These are phyloP conservation scores for Fusarium sp. DNA, from an alignment of 2,329 filamentous ascomycete species.

Conservation along the genomic window DNA sequence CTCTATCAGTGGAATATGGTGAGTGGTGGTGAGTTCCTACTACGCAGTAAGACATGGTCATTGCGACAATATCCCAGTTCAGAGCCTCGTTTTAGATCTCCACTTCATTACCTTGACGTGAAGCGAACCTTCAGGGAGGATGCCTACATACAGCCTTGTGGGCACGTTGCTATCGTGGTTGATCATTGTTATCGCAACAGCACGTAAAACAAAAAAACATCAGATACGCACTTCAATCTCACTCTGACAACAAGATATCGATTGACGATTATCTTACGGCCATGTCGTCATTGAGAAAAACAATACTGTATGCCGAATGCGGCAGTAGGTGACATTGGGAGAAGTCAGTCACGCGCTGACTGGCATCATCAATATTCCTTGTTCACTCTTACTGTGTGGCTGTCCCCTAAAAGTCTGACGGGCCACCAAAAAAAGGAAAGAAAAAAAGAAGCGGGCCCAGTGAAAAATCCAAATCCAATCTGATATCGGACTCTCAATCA, in stretches of 20 bases:
- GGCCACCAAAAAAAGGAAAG: conserved; percentile 10
- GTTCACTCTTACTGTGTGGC: conserved; percentile 34
- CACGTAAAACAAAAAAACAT: not conserved
- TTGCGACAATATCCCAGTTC: not conserved
- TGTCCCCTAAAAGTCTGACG: conserved; percentile 40
- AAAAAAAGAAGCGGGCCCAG: conserved; percentile 33
- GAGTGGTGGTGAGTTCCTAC: too few species aligned
- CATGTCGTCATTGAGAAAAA: conserved; percentile 39
- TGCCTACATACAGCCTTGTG: conserved; percentile 27
- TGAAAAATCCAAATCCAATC: conserved; percentile 46
- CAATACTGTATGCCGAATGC: conserved; percentile 28
- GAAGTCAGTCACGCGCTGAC: conserved; percentile 43
- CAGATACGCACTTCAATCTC: not conserved
- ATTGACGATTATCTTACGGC: conserved; percentile 18
- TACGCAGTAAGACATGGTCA: not conserved
- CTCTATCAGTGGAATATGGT: too few species aligned
- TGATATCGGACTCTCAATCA: conserved; percentile 51
- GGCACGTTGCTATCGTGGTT: conserved; percentile 6
- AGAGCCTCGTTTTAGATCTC: not conserved
- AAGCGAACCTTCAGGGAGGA: conserved; percentile 13
- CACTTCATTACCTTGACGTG: conserved; percentile 3
- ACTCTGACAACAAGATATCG: conserved; percentile 2
- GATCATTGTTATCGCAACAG: not conserved
- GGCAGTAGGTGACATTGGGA: conserved; percentile 39
- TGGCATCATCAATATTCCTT: conserved; percentile 37